Base-by-base conservation (phyloP, 441 rosid species). In the Caryocar brasiliense region DNA sequence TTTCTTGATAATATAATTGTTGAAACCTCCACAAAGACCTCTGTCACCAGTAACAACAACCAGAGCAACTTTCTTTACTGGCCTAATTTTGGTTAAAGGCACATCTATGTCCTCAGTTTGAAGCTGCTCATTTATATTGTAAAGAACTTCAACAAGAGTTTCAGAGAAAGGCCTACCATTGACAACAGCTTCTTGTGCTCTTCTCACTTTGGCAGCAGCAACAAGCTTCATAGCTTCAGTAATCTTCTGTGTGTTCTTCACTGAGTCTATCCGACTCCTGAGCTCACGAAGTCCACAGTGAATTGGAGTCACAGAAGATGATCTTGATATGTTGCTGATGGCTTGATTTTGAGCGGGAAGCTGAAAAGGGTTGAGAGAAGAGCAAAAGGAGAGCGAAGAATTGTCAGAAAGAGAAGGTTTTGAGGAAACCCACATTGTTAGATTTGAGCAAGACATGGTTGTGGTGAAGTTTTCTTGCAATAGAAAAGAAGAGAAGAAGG, bases 181-280 rank as follows among this genome's bases (percentile, higher is more conserved):
- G 29, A 92, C 92, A 17, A 87, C 94, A 15, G 95, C 95, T 73
- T 92, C 94, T 47, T 92, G 95, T 10, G 99, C 99, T 68, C 96
- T 76, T 61, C 95, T 74, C 49, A 92, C 95, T 64, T 82, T 85
- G 0, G 95, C 96, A 4, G 99, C 96, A 1, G 99, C 95, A 4
- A 92, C 92, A 25, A 87, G 85, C 72, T 87, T 87, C 95, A 87
- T 92, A 7, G 98, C 96, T 61, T 92, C 96, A 0, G 98, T 92
- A 81, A 87, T 83, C 82, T 87, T 87, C 67, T 82, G 98, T 0
- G 95, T 87, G 78, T 72, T 83, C 69, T 82, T 85, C 34, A 87
- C 96, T 0, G 96, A 85, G 19, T 62, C 82, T 46, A 85, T 87
- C 32, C 90, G 82, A 12, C 66, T 73, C 40, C 90, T 61, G 24